Evolutionary conservation across 2,329 filamentous ascomycete species (phyloP).

Genomic region (Fusarium graminum): DNA sequence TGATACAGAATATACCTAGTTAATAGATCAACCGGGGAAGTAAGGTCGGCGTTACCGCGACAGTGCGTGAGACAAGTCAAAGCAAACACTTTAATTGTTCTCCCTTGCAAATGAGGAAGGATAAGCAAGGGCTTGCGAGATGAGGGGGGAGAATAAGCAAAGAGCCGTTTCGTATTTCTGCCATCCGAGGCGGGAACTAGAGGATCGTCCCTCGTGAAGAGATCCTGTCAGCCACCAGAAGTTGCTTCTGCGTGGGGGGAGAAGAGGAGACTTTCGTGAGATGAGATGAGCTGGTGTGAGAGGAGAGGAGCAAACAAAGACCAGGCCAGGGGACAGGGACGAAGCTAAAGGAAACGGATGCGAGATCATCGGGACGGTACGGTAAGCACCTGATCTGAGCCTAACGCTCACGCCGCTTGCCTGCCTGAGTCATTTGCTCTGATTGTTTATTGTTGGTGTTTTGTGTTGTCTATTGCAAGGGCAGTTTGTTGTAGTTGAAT

Average conservation of each 20-base stretch:
- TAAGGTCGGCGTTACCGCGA: not conserved
- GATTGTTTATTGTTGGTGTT: conserved; percentile 11
- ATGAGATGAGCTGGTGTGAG: not conserved
- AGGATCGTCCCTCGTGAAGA: conserved; percentile 32
- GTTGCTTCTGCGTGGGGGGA: conserved; percentile 36
- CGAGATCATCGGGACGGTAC: conserved; percentile 42
- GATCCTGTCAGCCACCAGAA: conserved; percentile 3
- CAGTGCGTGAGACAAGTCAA: conserved; percentile 10
- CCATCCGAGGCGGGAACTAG: conserved; percentile 31
- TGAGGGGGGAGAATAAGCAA: conserved; percentile 7
- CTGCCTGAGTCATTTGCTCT: conserved; percentile 20
- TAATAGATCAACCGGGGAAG: conserved; percentile 8
- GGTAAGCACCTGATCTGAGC: conserved; percentile 41
- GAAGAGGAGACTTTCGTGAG: conserved; percentile 4
- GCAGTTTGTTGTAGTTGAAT: conserved; percentile 17
- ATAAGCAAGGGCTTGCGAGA: conserved; percentile 10
- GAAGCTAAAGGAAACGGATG: conserved; percentile 26
- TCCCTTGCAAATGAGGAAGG: conserved; percentile 15
- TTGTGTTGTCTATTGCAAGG: conserved; percentile 7
- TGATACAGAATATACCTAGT: not conserved
- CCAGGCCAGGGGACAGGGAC: not conserved
- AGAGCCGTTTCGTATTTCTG: conserved; percentile 16
- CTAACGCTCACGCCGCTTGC: conserved; percentile 32
- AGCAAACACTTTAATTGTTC: conserved; percentile 23
- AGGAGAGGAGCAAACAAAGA: conserved; percentile 10